Conservation (phyloP, 768 basidiomycete genomes). For the Psilocybe azurescens region DNA sequence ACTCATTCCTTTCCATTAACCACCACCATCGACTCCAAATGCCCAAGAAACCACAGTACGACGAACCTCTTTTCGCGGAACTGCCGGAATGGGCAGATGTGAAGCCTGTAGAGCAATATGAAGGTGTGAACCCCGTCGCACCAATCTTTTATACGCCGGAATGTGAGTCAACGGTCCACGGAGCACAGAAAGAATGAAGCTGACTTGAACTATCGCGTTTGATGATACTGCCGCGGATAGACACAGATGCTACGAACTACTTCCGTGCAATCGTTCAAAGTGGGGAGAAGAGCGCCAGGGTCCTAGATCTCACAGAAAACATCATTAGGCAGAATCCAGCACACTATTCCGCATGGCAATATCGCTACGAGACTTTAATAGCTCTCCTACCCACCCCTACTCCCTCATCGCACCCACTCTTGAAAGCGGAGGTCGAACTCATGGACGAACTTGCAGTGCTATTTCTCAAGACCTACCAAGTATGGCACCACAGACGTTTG, state of each 20-base stretch:
- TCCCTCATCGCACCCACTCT: constrained; percentile 22
- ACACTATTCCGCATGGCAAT: constrained; percentile 99
- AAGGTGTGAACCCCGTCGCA: constrained; percentile 77
- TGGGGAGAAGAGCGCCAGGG: constrained; percentile 81
- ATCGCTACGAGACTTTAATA: constrained; percentile 87
- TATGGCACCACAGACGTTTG: constrained; percentile 93
- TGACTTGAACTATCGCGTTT: neutral
- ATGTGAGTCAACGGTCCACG: constrained; percentile 60
- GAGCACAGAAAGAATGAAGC: neutral
- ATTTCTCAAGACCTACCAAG: constrained; percentile 95
- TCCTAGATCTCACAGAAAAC: constrained; percentile 84
- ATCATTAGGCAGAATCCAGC: constrained; percentile 94
- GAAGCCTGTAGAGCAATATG: constrained; percentile 79
- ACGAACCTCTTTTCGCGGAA: constrained; percentile 54
- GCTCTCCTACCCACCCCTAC: constrained; percentile 46
- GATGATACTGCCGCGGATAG: constrained; percentile 41
- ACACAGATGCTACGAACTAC: constrained; percentile 92
- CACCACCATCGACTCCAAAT: constrained; percentile 6
- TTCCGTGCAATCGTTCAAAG: constrained; percentile 84
- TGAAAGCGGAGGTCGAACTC: constrained; percentile 78
- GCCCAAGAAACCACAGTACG: constrained; percentile 10
- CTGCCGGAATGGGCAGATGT: constrained; percentile 84
- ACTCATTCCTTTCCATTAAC: neutral
- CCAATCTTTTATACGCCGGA: constrained; percentile 91
- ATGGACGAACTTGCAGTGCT: constrained; percentile 88